These are phyloP conservation scores for Sophora flavescens DNA, from an alignment of 306 rosid genomes.

Conservation along the genomic window DNA sequence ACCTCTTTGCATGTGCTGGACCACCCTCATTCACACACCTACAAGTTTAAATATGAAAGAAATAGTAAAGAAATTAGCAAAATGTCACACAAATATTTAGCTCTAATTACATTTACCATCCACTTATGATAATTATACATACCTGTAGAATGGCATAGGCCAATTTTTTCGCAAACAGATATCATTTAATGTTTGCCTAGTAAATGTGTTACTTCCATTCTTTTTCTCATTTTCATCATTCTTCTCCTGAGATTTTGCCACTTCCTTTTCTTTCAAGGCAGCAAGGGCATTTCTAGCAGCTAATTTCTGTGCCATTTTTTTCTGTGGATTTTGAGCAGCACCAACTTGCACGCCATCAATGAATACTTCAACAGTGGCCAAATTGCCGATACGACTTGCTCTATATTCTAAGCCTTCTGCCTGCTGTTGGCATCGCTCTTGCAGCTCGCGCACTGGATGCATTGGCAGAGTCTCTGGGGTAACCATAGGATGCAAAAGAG, in stretches of 20 bases:
- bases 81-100: not conserved
- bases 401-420: slow-evolving; percentile 97
- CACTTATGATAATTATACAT: slow-evolving; percentile 23
- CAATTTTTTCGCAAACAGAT: slow-evolving; percentile 94
- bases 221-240: slow-evolving; percentile 79
- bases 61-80: not conserved
- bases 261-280: slow-evolving; percentile 86
- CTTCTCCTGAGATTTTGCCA: slow-evolving; percentile 63
- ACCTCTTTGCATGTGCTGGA: slow-evolving; percentile 99
- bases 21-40: slow-evolving; percentile 99
- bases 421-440: slow-evolving; percentile 98
- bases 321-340: slow-evolving; percentile 92
- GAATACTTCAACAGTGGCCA: slow-evolving; percentile 96
- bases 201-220: slow-evolving; percentile 87
- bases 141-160: slow-evolving; percentile 98
- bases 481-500: slow-evolving; percentile 96
- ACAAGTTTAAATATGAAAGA: slow-evolving; percentile 17
- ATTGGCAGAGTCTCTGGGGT: slow-evolving; percentile 99
- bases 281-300: slow-evolving; percentile 98
- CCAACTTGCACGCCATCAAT: slow-evolving; percentile 90
- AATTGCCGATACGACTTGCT: slow-evolving; percentile 88
- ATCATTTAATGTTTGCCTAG: slow-evolving; percentile 92
- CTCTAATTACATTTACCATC: not conserved
- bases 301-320: slow-evolving; percentile 99
- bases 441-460: slow-evolving; percentile 99